Percentiles rank a stretch among this genome's conserved stretches.
These are phyloP conservation scores for Chlamydomonas asymmetrica DNA, from an alignment of 139 green algal genomes.

Conservation along the genomic window DNA sequence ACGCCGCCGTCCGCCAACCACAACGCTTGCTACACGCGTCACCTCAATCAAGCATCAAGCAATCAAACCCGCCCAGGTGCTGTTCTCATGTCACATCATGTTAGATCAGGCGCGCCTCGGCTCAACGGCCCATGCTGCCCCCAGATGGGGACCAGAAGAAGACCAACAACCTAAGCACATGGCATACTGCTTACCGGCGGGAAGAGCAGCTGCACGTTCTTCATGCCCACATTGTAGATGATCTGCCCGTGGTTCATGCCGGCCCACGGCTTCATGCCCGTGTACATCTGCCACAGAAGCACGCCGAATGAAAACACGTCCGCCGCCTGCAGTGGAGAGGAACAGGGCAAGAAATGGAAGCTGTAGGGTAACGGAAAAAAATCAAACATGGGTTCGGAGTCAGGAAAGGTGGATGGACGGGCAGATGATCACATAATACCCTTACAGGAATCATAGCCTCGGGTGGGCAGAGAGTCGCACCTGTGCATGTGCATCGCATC, in stretches of 20 bases:
- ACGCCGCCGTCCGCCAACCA: no score
- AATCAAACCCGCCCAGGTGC: no score
- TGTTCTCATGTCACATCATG: no score
- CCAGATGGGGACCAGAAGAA: no score
- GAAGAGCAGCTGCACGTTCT: constrained; percentile 33
- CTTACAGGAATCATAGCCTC: neutral
- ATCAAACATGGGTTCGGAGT: neutral
- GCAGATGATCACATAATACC: neutral
- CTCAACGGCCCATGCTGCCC: no score
- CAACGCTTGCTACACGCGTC: no score
- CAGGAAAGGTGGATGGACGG: neutral
- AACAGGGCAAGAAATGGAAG: neutral
- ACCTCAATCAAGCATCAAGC: no score
- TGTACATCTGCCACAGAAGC: constrained; percentile 57
- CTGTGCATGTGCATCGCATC: no score
- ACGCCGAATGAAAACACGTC: constrained; percentile 52
- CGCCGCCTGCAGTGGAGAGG: constrained; percentile 3
- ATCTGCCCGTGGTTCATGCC: constrained; percentile 40
- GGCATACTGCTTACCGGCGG: no score
- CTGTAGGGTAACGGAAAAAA: neutral
- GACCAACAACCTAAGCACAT: no score
- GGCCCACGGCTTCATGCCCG: constrained; percentile 37
- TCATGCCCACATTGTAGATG: constrained; percentile 31
- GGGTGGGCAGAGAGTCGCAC: no score
- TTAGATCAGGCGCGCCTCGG: no score